Evolutionary conservation across 1,139 yeast genomes (phyloP).

Genomic region (Yamadazyma membranifaciens): DNA sequence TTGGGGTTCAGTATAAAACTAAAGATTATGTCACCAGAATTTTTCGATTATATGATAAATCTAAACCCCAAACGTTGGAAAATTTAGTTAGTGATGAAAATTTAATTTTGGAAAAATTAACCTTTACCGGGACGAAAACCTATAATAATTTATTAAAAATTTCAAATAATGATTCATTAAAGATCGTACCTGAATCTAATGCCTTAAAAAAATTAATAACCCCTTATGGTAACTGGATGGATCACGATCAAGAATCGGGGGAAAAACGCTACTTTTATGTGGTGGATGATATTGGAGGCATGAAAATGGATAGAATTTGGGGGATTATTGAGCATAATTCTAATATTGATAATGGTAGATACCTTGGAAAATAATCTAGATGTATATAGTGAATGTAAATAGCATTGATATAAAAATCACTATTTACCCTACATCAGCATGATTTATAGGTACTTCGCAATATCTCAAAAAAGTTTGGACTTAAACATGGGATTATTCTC

Average conservation of each 20-base stretch:
- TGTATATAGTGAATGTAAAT: too few relatives aligned
- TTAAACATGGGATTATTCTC: slow-evolving; percentile 17
- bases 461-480: not conserved
- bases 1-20: slow-evolving; percentile 53
- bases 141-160: slow-evolving; percentile 60
- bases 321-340: slow-evolving; percentile 69
- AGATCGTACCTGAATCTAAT: slow-evolving; percentile 24
- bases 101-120: slow-evolving; percentile 66
- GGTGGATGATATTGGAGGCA: slow-evolving; percentile 74
- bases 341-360: slow-evolving; percentile 68
- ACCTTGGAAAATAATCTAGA: slow-evolving; percentile 16
- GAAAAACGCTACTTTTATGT: slow-evolving; percentile 50
- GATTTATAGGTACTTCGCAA: slow-evolving; percentile 1
- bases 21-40: slow-evolving; percentile 70
- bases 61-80: slow-evolving; percentile 65
- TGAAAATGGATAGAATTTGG: slow-evolving; percentile 83
- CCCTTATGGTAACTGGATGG: slow-evolving; percentile 67
- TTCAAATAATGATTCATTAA: slow-evolving; percentile 39
- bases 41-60: slow-evolving; percentile 63
- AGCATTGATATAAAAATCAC: not conserved
- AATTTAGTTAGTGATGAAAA: slow-evolving; percentile 60
- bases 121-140: slow-evolving; percentile 63
- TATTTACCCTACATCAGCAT: too few relatives aligned
- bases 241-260: slow-evolving; percentile 34
- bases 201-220: slow-evolving; percentile 23